Percentiles rank a stretch among this genome's conserved stretches.
phyloP scores from a whole-genome alignment of 805 yeast species.

The Zygoascus biomembranicola region DNA sequence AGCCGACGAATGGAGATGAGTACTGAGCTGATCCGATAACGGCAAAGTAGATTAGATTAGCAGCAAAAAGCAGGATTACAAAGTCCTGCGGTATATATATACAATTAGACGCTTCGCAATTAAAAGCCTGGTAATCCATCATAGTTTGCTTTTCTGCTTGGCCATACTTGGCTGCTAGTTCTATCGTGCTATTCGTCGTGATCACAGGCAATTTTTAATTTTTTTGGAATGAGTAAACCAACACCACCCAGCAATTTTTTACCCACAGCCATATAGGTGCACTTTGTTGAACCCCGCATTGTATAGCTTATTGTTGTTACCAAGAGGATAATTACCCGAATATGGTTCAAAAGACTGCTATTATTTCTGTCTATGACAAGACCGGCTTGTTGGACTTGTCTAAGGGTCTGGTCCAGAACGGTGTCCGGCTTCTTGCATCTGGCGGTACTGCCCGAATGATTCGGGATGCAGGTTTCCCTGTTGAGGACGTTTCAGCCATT shows the following conservation, averaged over 20 bases:
- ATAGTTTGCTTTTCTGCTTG: no score
- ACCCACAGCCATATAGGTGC: not conserved
- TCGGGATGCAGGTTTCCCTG: conserved; percentile 97
- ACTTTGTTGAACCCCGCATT: not conserved
- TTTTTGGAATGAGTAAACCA: not conserved
- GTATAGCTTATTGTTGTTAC: not conserved
- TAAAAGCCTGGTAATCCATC: no score
- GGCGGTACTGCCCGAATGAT: conserved; percentile 95
- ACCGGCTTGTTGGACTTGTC: conserved; percentile 95
- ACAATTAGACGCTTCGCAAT: no score
- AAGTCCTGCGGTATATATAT: not conserved
- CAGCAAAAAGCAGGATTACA: not conserved
- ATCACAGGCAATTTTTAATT: not conserved
- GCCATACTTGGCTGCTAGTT: no score
- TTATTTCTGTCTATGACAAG: conserved; percentile 93
- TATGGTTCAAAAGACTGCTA: conserved; percentile 65
- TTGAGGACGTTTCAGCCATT: conserved; percentile 87
- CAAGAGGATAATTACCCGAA: not conserved
- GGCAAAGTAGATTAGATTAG: not conserved
- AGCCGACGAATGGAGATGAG: not conserved
- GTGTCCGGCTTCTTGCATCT: conserved; percentile 88
- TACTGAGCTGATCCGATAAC: not conserved
- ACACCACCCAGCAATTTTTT: not conserved
- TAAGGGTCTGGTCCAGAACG: conserved; percentile 81
- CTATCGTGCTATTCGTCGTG: no score